Evolutionary conservation across 2,329 filamentous ascomycete species (phyloP).

Genomic region (Colletotrichum neosansevieriae): DNA sequence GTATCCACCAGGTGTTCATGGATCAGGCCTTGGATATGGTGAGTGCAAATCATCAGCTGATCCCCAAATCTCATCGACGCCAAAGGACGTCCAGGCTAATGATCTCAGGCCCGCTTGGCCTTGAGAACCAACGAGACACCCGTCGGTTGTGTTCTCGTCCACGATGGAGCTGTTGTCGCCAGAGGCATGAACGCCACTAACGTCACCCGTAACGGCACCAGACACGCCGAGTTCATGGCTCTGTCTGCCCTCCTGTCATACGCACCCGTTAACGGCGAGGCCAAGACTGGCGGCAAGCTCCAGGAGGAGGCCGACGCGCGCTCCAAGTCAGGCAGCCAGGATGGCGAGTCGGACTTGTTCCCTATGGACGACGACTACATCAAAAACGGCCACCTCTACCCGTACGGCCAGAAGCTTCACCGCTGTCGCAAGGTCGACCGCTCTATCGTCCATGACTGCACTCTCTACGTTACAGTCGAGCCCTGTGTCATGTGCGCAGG

Average conservation of each 20-base stretch:
- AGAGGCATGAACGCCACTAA: constrained; percentile 98
- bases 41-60: constrained; percentile 46
- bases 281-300: constrained; percentile 19
- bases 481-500: constrained; percentile 99
- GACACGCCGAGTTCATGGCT: constrained; percentile 95
- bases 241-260: constrained; percentile 69
- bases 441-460: constrained; percentile 76
- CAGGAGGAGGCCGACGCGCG: constrained; percentile 21
- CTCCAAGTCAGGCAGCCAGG: constrained; percentile 41
- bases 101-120: constrained; percentile 81
- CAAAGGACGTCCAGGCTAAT: not conserved
- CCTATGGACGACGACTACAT: constrained; percentile 64
- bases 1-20: constrained; percentile 75
- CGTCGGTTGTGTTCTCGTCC: constrained; percentile 94
- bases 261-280: constrained; percentile 43
- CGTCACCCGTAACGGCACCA: constrained; percentile 87
- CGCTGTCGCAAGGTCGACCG: constrained; percentile 70
- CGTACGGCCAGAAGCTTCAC: constrained; percentile 71
- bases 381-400: constrained; percentile 67
- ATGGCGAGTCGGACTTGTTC: constrained; percentile 44
- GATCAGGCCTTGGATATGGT: constrained; percentile 90
- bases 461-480: constrained; percentile 96
- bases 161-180: constrained; percentile 82
- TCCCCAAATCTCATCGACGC: not conserved
- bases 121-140: constrained; percentile 91